A percentile compares a stretch with the other conserved stretches of the same genome.
These are phyloP conservation scores for Picocystis sp. DNA, from an alignment of 163 green algal species.

Conservation along the genomic window DNA sequence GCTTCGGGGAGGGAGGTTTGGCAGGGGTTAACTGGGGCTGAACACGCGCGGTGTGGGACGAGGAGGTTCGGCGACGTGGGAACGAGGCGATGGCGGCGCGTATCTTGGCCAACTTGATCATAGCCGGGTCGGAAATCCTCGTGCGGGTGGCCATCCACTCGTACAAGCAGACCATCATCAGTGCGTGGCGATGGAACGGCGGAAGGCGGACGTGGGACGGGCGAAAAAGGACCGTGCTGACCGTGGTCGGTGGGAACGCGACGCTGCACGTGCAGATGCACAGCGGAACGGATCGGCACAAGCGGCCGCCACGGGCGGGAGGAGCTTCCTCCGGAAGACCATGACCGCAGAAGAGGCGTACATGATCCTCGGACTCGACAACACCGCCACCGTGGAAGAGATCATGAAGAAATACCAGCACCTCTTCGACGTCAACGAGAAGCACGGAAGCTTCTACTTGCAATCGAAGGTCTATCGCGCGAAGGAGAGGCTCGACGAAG, in stretches of 20 bases:
- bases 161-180: conserved; percentile 67
- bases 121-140: conserved; percentile 56
- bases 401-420: conserved; percentile 78
- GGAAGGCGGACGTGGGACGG: too few relatives aligned
- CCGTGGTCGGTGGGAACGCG: too few relatives aligned
- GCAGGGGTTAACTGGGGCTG: too few relatives aligned
- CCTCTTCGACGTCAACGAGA: conserved; percentile 70
- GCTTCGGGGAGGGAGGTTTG: too few relatives aligned
- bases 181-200: conserved; percentile 17
- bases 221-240: too few relatives aligned
- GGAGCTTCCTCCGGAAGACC: conserved; percentile 9
- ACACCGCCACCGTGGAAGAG: conserved; percentile 47
- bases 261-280: conserved; percentile 35
- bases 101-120: conserved; percentile 68
- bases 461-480: conserved; percentile 76
- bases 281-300: conserved; percentile 46
- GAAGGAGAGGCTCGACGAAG: conserved; percentile 58
- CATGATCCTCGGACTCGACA: conserved; percentile 58
- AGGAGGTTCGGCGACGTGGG: too few relatives aligned
- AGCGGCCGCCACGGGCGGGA: conserved; percentile 33
- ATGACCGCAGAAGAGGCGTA: conserved; percentile 64
- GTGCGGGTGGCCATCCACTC: conserved; percentile 58
- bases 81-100: conserved; percentile 28
- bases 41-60: too few relatives aligned
- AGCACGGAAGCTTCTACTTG: conserved; percentile 83